Evolutionary conservation across 192 early-diverging fungal species (phyloP), one percentile per base, ranked within the genome.

Genomic region (Entomortierella beljakovae): DNA sequence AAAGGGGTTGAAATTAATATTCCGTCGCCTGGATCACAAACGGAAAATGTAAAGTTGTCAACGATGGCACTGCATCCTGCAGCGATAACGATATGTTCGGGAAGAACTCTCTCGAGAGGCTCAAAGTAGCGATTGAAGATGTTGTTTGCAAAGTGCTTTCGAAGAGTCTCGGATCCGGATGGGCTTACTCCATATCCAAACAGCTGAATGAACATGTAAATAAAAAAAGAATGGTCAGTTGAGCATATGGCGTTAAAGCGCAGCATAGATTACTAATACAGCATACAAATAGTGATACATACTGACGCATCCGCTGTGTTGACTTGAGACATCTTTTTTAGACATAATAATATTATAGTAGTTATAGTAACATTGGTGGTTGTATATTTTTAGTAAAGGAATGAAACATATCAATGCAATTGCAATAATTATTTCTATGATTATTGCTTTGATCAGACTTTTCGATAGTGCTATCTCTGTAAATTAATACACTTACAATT

Each of bases 1-100:
- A 84, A 94, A 0, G 94, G 94, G 9, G 88, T 80, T 7, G 91
- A 90, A 28, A 94, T 86, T 64, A 97, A 67, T 9, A 95, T 71
- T 32, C 85, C 89, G 55, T 96, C 94, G 25, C 91, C 93, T 0
- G 84, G 83, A 64, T 97, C 85, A 54, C 87, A 86, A 7, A 91
- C 82, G 15, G 85, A 85, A 54, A 89, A 87, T 5, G 83, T 75
- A 25, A 96, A 71, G 72, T 88, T 88, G 70, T 88, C 85, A 40
- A 96, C 82, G 3, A 88, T 87, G 8, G 87, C 77, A 9, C 86
- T 87, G 60, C 89, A 91, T 10, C 95, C 95, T 61, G 89, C 89
- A 16, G 81, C 80, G 20, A 91, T 85, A 10, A 82, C 80, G 4
- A 97, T 85, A 37, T 93, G 81, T 5, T 88, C 84, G 4, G 72